phyloP scores from a whole-genome alignment of 306 rosid species.

The Cotoneaster glaucophyllus region DNA sequence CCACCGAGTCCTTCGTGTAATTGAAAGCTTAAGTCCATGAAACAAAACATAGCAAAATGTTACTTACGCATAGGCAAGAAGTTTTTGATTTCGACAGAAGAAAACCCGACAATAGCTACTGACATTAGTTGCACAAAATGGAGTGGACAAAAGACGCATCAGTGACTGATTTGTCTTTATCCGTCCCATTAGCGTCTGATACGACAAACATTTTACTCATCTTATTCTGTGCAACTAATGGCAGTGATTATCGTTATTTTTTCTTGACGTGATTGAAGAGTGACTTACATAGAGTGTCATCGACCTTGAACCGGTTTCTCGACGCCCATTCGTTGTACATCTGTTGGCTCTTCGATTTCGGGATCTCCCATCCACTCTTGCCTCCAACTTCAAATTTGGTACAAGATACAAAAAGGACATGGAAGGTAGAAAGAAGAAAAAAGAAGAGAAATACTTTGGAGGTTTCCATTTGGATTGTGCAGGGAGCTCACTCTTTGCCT shows the following conservation, averaged over 20 bases:
- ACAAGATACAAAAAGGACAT: slow-evolving; percentile 17
- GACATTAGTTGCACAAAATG: not conserved
- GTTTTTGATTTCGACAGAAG: not conserved
- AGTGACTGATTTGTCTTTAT: too few relatives aligned
- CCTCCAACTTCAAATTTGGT: slow-evolving; percentile 61
- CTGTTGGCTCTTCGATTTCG: slow-evolving; percentile 30
- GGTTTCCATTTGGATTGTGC: slow-evolving; percentile 24
- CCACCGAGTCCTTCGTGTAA: slow-evolving; percentile 61
- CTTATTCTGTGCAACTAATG: too few relatives aligned
- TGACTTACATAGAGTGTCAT: slow-evolving; percentile 67
- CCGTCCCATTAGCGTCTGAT: too few relatives aligned
- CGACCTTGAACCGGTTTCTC: slow-evolving; percentile 48
- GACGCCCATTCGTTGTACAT: slow-evolving; percentile 76
- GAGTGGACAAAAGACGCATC: too few relatives aligned
- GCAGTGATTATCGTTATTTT: too few relatives aligned
- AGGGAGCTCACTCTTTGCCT: slow-evolving; percentile 22
- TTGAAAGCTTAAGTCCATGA: slow-evolving; percentile 37
- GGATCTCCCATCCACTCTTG: slow-evolving; percentile 53
- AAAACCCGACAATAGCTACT: not conserved
- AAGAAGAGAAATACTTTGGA: slow-evolving; percentile 21
- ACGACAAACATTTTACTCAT: too few relatives aligned
- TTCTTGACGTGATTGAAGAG: not conserved
- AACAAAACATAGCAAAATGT: not conserved
- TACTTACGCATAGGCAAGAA: not conserved
- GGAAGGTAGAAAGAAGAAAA: slow-evolving; percentile 20